Evolutionary conservation across 768 basidiomycete species (phyloP).

Genomic region (Chalciporus piperatus): DNA sequence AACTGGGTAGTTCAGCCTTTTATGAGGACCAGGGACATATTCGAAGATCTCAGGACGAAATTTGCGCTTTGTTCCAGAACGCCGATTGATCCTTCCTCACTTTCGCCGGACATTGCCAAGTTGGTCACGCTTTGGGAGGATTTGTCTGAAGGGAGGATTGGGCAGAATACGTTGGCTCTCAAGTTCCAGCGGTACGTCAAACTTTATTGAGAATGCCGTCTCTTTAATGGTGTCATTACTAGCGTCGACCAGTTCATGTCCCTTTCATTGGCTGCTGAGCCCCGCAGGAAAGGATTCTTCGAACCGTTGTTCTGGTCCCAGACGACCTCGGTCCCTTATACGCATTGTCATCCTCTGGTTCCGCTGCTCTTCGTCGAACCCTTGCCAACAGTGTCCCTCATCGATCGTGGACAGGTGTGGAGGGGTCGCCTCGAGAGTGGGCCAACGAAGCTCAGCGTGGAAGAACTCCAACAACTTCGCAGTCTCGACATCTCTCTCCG

Average conservation of each 20-base stretch:
- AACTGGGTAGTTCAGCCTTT: slow-evolving; percentile 43
- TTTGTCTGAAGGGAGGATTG: slow-evolving; percentile 38
- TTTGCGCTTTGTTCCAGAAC: slow-evolving; percentile 52
- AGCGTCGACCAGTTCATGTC: slow-evolving; percentile 80
- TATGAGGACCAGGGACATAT: slow-evolving; percentile 41
- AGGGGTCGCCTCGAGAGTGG: slow-evolving; percentile 71
- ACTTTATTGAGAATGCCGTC: no score
- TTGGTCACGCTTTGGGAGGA: slow-evolving; percentile 60
- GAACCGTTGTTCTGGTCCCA: slow-evolving; percentile 76
- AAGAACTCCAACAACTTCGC: slow-evolving; percentile 60
- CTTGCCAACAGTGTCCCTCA: slow-evolving; percentile 60
- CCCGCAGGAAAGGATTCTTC: slow-evolving; percentile 68
- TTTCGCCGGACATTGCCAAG: slow-evolving; percentile 44
- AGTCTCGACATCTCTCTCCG: slow-evolving; percentile 47
- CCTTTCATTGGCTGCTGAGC: slow-evolving; percentile 71
- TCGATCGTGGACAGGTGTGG: slow-evolving; percentile 64
- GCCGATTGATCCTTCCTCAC: slow-evolving; percentile 36
- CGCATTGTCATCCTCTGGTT: slow-evolving; percentile 46
- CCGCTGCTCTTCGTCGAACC: slow-evolving; percentile 78
- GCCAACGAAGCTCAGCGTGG: slow-evolving; percentile 41
- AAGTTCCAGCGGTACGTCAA: slow-evolving; percentile 63
- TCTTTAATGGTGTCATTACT: slow-evolving; percentile 3
- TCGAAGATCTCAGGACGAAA: slow-evolving; percentile 48
- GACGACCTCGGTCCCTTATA: slow-evolving; percentile 33
- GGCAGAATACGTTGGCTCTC: slow-evolving; percentile 39